A percentile compares a stretch with the other conserved stretches of the same genome.
These are phyloP conservation scores for Psilocybe mexicana DNA, from an alignment of 1,284 basidiomycete genomes.

Conservation along the genomic window DNA sequence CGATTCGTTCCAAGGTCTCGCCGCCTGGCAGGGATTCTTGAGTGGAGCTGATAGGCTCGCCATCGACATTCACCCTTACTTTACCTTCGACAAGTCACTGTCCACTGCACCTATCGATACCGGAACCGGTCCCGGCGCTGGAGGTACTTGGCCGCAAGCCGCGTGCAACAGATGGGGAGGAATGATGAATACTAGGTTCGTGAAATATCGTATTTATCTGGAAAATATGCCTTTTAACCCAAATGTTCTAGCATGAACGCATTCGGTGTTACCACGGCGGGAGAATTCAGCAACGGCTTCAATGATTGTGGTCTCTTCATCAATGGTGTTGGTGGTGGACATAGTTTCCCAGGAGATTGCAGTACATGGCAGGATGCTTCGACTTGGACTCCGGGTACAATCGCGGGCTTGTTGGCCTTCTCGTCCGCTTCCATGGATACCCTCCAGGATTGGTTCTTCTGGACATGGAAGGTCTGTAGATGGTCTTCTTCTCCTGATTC, in stretches of 20 bases:
- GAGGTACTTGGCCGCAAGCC: constrained; percentile 53
- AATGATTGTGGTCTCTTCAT: constrained; percentile 74
- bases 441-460: constrained; percentile 62
- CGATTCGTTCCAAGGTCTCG: constrained; percentile 74
- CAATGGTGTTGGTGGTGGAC: constrained; percentile 50
- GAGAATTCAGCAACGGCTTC: constrained; percentile 67
- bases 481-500: background rate
- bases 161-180: constrained; percentile 60
- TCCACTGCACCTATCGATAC: constrained; percentile 44
- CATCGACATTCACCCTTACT: constrained; percentile 79
- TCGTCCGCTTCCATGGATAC: constrained; percentile 59
- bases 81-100: constrained; percentile 61
- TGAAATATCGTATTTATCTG: constrained; percentile 6
- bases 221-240: background rate
- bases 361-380: constrained; percentile 58
- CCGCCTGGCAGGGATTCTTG: constrained; percentile 69
- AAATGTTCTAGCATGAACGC: constrained; percentile 31
- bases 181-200: constrained; percentile 47
- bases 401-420: constrained; percentile 58
- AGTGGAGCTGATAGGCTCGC: constrained; percentile 76
- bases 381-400: constrained; percentile 58
- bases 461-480: constrained; percentile 64
- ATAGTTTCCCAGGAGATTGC: constrained; percentile 55
- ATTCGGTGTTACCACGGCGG: constrained; percentile 71
- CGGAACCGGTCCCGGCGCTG: constrained; percentile 38